Base-by-base conservation (phyloP, 2,329 filamentous ascomycete genomes). In the Thelonectria olida region DNA sequence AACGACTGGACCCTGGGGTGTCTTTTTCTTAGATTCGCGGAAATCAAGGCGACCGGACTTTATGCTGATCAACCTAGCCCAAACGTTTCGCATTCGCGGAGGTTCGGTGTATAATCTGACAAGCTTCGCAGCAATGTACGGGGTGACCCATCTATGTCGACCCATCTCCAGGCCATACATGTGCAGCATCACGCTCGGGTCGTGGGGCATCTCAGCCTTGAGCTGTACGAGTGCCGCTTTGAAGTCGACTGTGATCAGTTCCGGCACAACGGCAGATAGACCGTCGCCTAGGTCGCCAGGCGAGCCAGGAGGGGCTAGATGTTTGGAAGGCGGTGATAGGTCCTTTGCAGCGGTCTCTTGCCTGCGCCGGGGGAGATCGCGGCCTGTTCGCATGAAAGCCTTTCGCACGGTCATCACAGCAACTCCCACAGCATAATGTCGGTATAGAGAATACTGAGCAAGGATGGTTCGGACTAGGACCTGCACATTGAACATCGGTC, bases 101-200 rank as follows among this genome's bases (percentile, higher is more conserved):
- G 92, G 91, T 72, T 95, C 91, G 1, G 93, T 93, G 75, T 96
- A 97, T 6, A 99, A 75, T n/a, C 96, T 88, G 42, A 93, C 82
- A 36, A 97, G 84, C 63, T 90, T 91, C 31, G 92, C 88, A 54
- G 89, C 85, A 13, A 96, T 73, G 73, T 94, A 97, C 0, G 96
- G 95, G 5, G 90, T 85, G 2, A 93, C 90, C 91, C 94, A 97
- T 69, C 95, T 85, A 75, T 97, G 93, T 10, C 90, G 89, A 5
- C 94, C 94, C 47, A 89, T 87, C 69, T 97, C 92, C 38, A 98
- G 74, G 9, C 88, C 87, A 74, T 95, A 95, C 9, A 97, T 81
- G 64, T 97, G 95, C 2, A 98, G 72, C 92, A 99, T 94, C 76
- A 98, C 82, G 0, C 89, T 87, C n/a, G 96, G 96, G 70, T 98